Percentiles rank a stretch among this genome's conserved stretches.
phyloP scores from a whole-genome alignment of 2,329 filamentous ascomycete genomes.

The Ceratocystis smalleyi region DNA sequence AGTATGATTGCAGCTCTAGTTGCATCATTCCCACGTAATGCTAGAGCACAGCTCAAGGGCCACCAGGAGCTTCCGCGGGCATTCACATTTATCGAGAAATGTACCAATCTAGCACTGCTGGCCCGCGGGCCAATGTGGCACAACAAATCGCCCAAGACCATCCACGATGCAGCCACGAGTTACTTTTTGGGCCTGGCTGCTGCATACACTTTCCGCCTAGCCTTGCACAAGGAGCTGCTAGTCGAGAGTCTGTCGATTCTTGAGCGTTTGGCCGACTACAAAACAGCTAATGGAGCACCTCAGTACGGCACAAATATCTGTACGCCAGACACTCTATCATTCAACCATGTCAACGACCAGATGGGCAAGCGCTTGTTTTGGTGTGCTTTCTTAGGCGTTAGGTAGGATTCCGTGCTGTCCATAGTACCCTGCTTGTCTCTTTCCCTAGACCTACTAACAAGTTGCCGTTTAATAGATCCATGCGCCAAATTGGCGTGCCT shows the following conservation, averaged over 20 bases:
- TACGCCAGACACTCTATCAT: slow-evolving; percentile 30
- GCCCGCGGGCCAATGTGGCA: slow-evolving; percentile 44
- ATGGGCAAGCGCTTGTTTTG: slow-evolving; percentile 70
- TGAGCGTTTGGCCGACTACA: slow-evolving; percentile 14
- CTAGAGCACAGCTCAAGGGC: slow-evolving; percentile 50
- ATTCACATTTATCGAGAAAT: slow-evolving; percentile 53
- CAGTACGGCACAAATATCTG: slow-evolving; percentile 24
- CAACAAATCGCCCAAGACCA: slow-evolving; percentile 32
- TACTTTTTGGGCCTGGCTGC: slow-evolving; percentile 57
- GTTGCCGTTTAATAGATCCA: slow-evolving; percentile 36
- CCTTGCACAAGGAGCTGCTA: slow-evolving; percentile 53
- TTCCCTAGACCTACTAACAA: slow-evolving; percentile 17
- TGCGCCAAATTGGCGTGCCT: slow-evolving; percentile 60
- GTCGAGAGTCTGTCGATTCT: slow-evolving; percentile 52
- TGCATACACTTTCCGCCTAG: slow-evolving; percentile 53
- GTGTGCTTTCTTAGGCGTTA: slow-evolving; percentile 60
- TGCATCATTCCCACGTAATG: slow-evolving; percentile 59
- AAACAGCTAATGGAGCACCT: slow-evolving; percentile 27
- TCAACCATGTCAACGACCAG: slow-evolving; percentile 58
- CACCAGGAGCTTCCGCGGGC: slow-evolving; percentile 55
- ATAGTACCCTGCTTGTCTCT: neutral
- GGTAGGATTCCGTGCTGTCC: slow-evolving; percentile 28
- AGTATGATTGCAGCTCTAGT: slow-evolving; percentile 63
- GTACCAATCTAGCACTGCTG: slow-evolving; percentile 51
- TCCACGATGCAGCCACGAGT: slow-evolving; percentile 51